Percentiles rank a stretch among this genome's conserved stretches.
Evolutionary conservation across 1,139 yeast species (phyloP).

Genomic region (Taphrina pruni): DNA sequence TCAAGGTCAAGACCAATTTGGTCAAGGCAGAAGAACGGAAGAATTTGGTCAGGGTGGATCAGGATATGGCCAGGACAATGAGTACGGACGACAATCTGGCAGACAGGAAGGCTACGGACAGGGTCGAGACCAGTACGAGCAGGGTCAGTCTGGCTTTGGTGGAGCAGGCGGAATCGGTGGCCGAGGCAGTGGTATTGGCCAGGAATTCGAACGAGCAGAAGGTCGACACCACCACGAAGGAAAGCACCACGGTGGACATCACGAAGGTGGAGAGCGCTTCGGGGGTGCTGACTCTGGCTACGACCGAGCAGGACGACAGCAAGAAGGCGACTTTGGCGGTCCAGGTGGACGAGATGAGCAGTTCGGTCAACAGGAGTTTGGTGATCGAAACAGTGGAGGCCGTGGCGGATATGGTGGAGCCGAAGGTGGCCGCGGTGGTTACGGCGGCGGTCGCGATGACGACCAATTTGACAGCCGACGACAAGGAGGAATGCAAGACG

Average conservation of each 20-base stretch:
- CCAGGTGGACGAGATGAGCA: conserved; percentile 21
- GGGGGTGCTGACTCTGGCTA: conserved; percentile 6
- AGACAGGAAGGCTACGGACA: conserved; percentile 3
- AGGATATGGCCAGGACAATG: conserved; percentile 10
- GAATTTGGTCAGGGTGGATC: conserved; percentile 15
- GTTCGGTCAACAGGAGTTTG: conserved; percentile 14
- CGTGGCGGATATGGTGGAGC: conserved; percentile 14
- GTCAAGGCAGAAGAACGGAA: conserved; percentile 1
- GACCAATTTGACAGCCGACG: conserved; percentile 7
- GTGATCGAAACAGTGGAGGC: neutral
- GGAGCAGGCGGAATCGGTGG: neutral
- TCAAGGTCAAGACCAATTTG: neutral
- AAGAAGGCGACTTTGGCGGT: neutral
- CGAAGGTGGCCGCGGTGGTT: conserved; percentile 6
- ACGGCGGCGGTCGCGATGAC: conserved; percentile 9
- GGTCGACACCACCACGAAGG: conserved; percentile 18
- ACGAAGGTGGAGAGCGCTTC: conserved; percentile 17
- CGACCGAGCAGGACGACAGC: conserved; percentile 2
- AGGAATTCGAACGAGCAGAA: conserved; percentile 9
- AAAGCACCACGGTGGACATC: conserved; percentile 22
- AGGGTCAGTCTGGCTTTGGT: neutral
- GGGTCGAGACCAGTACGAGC: conserved; percentile 8
- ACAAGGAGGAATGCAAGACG: conserved; percentile 1
- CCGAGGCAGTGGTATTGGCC: neutral
- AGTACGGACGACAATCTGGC: conserved; percentile 10